Base-by-base conservation (phyloP, 345 rosid genomes). In the Eucalyptus caleyi region DNA sequence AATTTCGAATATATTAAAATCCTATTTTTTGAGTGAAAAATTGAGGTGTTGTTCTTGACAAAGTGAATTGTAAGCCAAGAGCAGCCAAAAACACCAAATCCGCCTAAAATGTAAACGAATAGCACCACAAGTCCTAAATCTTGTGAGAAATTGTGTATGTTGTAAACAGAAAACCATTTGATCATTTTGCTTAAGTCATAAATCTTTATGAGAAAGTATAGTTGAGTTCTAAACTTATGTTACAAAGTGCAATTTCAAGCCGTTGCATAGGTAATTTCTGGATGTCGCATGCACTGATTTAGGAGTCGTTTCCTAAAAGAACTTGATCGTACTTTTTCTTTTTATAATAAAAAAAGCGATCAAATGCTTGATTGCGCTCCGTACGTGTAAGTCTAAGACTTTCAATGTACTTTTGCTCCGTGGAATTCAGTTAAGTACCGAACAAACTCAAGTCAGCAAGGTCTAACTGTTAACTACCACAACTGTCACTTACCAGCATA, bases 241-340 rank as follows among this genome's bases (percentile, higher is more conserved):
- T 65, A 65, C 19, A 15, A n/a, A 65, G 16, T n/a, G 72, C 19
- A 65, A 60, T 24, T 60, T 60, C 8, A 26, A 60, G n/a, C 1
- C 2, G 0, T 12, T 60, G 14, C 1, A 0, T 60, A 27, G 0
- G 16, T 27, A 27, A 30, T 62, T 13, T 62, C 3, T 62, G 16
- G 34, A 62, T 6, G 18, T 30, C 0, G 18, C 0, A 0, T 24
- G 62, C 0, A 1, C 26, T 0, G 4, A 9, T 24, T 9, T 56
- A 4, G 3, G 69, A 26, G 30, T 12, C 0, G 4, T 60, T 5
- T 11, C 0, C 8, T 5, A 26, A 60, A 60, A 27, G 18, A 13
- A 62, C 16, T 62, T 0, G 16, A 62, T 62, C 3, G 12, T 9
- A 69, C 12, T 3, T n/a, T 49, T 47, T 67, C n/a, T 21, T 56